Conservation (phyloP, 345 rosid species). For the Citrus maxima region DNA sequence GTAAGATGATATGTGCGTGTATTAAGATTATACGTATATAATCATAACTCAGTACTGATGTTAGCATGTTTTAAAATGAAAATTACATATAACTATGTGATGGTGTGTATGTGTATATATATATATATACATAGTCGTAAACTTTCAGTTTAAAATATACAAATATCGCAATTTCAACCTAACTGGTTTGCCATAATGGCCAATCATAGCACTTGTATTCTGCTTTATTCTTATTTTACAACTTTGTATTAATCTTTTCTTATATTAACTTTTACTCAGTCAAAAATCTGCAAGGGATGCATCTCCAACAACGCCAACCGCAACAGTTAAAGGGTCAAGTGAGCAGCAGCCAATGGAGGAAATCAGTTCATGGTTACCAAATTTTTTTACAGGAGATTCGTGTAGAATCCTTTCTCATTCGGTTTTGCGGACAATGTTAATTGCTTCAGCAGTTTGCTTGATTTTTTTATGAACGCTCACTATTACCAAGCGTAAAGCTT, state of each 20-base stretch:
- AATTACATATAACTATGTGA: too few relatives aligned
- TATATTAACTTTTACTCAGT: slow-evolving; percentile 24
- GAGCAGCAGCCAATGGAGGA: slow-evolving; percentile 21
- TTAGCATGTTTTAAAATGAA: too few relatives aligned
- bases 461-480: too few relatives aligned
- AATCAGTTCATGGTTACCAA: slow-evolving; percentile 44
- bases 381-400: slow-evolving; percentile 38
- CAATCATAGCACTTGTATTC: neutral
- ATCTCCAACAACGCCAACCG: slow-evolving; percentile 19
- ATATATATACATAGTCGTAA: too few relatives aligned
- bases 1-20: too few relatives aligned
- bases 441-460: slow-evolving; percentile 10
- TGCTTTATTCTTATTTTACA: neutral
- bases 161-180: too few relatives aligned
- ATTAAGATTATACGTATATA: too few relatives aligned
- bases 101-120: too few relatives aligned
- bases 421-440: slow-evolving; percentile 10
- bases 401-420: slow-evolving; percentile 15
- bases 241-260: neutral
- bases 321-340: slow-evolving; percentile 15
- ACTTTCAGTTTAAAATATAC: too few relatives aligned
- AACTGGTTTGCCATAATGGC: neutral
- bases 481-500: neutral
- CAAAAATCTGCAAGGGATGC: slow-evolving; percentile 52
- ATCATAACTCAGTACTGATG: too few relatives aligned